Evolutionary conservation across 2,329 filamentous ascomycete genomes (phyloP).

Genomic region (Chaetomium strumarium): DNA sequence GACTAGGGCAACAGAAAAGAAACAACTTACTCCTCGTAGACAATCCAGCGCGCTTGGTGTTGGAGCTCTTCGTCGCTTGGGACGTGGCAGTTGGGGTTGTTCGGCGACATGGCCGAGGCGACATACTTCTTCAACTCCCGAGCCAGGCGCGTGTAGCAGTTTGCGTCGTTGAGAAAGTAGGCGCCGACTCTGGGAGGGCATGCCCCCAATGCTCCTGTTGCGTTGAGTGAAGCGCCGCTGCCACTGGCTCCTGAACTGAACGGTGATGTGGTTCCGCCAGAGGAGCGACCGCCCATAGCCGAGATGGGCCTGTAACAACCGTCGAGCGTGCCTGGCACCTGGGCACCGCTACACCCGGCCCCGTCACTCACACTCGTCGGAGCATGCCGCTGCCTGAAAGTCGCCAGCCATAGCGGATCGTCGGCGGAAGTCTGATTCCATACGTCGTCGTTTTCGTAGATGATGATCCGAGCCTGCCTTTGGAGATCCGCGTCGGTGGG

Average conservation of each 20-base stretch:
- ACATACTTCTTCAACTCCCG: slow-evolving; percentile 50
- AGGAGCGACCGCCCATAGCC: neutral
- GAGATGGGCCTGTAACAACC: neutral
- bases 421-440: slow-evolving; percentile 61
- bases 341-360: slow-evolving; percentile 16
- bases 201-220: neutral
- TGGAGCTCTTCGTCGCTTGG: slow-evolving; percentile 58
- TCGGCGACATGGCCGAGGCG: slow-evolving; percentile 47
- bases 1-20: neutral
- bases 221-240: neutral
- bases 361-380: slow-evolving; percentile 20
- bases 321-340: slow-evolving; percentile 5
- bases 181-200: neutral
- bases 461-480: slow-evolving; percentile 52
- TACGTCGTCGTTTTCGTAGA: slow-evolving; percentile 56
- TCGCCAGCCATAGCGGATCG: slow-evolving; percentile 46
- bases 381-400: slow-evolving; percentile 46
- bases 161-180: slow-evolving; percentile 51
- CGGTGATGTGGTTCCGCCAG: slow-evolving; percentile 8
- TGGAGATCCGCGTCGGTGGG: slow-evolving; percentile 51
- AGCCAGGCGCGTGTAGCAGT: slow-evolving; percentile 53
- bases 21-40: slow-evolving; percentile 54
- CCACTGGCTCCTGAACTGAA: slow-evolving; percentile 1
- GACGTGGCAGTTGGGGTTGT: slow-evolving; percentile 55
- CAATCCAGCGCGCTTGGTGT: slow-evolving; percentile 56